A percentile compares a stretch with the other conserved stretches of the same genome.
phyloP scores from a whole-genome alignment of 768 basidiomycete species.

The Daedalea quercina region DNA sequence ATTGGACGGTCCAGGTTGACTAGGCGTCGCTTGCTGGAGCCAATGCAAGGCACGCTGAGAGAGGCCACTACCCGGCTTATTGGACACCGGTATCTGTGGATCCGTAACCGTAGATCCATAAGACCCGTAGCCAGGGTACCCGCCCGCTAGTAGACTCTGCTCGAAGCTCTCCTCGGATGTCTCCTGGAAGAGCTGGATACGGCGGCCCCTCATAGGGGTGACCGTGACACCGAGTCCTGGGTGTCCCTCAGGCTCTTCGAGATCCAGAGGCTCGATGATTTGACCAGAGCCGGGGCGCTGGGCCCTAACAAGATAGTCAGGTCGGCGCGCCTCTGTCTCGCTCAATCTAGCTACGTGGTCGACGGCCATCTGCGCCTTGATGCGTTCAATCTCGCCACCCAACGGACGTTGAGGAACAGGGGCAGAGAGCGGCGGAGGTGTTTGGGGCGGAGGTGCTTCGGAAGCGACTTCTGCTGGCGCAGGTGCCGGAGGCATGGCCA shows the following conservation, averaged over 20 bases:
- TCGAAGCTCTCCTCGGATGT: slow-evolving; percentile 82
- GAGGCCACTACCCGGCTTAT: slow-evolving; percentile 4
- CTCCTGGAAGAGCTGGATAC: slow-evolving; percentile 73
- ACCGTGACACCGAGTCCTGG: slow-evolving; percentile 53
- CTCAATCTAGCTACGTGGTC: slow-evolving; percentile 41
- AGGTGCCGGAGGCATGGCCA: not conserved
- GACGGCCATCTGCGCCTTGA: slow-evolving; percentile 46
- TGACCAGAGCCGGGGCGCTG: slow-evolving; percentile 41
- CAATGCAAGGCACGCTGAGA: slow-evolving; percentile 51
- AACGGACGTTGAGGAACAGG: slow-evolving; percentile 22
- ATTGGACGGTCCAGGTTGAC: slow-evolving; percentile 29
- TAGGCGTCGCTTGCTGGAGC: slow-evolving; percentile 36
- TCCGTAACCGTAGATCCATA: slow-evolving; percentile 20
- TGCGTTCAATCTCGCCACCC: slow-evolving; percentile 55
- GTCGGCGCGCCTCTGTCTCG: slow-evolving; percentile 56
- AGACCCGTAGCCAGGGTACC: slow-evolving; percentile 63
- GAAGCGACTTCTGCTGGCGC: slow-evolving; percentile 7
- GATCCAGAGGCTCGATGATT: slow-evolving; percentile 30
- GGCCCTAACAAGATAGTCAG: slow-evolving; percentile 63
- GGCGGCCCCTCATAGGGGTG: slow-evolving; percentile 65
- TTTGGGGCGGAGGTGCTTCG: slow-evolving; percentile 1
- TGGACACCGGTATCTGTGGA: slow-evolving; percentile 16
- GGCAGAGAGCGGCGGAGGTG: slow-evolving; percentile 23
- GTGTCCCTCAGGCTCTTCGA: slow-evolving; percentile 23
- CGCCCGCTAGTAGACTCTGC: slow-evolving; percentile 77